Conservation (phyloP, 2,329 filamentous ascomycete species). For the Beauveria medogensis region DNA sequence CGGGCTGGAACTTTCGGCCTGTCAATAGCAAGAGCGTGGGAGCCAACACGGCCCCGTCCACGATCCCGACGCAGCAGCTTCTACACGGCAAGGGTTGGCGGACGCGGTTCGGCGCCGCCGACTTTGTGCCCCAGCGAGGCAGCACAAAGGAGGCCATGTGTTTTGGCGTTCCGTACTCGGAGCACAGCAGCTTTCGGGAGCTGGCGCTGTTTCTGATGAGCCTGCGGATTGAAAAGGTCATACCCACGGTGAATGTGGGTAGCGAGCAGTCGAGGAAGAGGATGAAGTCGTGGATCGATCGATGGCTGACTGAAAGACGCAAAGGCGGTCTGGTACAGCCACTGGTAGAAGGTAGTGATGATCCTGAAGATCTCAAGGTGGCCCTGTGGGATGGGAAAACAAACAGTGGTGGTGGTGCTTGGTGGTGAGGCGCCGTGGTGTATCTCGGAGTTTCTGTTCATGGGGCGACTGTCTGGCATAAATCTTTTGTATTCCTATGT, state of each 20-base stretch:
- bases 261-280: constrained; percentile 47
- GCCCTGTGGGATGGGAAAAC: constrained; percentile 33
- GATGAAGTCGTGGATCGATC: constrained; percentile 59
- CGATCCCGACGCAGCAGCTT: constrained; percentile 41
- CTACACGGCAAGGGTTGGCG: constrained; percentile 63
- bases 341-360: constrained; percentile 31
- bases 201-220: constrained; percentile 88
- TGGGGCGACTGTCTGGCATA: not conserved
- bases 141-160: constrained; percentile 76
- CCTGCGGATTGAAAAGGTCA: constrained; percentile 76
- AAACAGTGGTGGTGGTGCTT: constrained; percentile 29
- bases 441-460: not conserved
- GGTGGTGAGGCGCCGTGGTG: constrained; percentile 25
- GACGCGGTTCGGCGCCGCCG: constrained; percentile 59
- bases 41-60: constrained; percentile 40
- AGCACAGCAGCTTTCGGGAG: constrained; percentile 93
- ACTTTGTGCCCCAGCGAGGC: constrained; percentile 75
- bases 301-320: constrained; percentile 52
- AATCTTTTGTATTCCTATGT: constrained; percentile 9
- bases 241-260: constrained; percentile 84
- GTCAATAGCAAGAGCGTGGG: constrained; percentile 47
- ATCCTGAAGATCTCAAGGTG: constrained; percentile 19
- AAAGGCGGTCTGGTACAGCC: constrained; percentile 44
- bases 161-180: constrained; percentile 90
- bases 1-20: constrained; percentile 87